phyloP scores from a whole-genome alignment of 495 filamentous ascomycete genomes.

The Podospora australis region DNA sequence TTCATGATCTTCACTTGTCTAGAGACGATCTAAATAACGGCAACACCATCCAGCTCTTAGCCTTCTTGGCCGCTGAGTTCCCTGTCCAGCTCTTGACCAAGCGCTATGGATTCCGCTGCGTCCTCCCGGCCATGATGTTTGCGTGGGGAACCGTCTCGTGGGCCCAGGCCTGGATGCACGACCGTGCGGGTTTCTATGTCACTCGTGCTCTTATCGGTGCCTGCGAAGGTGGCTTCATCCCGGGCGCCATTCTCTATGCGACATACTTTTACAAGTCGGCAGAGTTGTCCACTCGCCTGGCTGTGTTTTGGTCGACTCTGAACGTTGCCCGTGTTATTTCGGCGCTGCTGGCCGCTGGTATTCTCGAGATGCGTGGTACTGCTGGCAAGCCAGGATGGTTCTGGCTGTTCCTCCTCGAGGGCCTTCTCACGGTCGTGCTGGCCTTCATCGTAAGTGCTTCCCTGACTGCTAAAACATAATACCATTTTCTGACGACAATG shows the following conservation, averaged over 20 bases:
- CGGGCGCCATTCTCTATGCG: conserved; percentile 52
- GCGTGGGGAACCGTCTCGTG: conserved; percentile 35
- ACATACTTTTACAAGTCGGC: conserved; percentile 66
- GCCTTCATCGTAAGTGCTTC: conserved; percentile 1
- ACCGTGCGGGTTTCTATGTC: conserved; percentile 50
- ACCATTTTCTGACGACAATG: conserved; percentile 43
- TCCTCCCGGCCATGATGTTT: conserved; percentile 41
- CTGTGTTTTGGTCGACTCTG: conserved; percentile 54
- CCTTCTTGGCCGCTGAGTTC: conserved; percentile 63
- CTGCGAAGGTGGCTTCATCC: conserved; percentile 55
- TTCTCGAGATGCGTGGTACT: conserved; percentile 47
- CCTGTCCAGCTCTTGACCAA: conserved; percentile 75
- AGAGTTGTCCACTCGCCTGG: conserved; percentile 53
- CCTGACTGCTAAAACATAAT: background rate
- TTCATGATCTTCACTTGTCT: conserved; percentile 49
- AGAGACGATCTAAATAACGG: conserved; percentile 63
- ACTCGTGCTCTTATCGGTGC: conserved; percentile 60
- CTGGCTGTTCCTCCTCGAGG: conserved; percentile 53
- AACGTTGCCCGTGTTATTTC: conserved; percentile 47
- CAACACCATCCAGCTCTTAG: conserved; percentile 63
- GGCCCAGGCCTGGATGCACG: conserved; percentile 54
- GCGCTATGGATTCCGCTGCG: conserved; percentile 38
- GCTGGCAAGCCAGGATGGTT: conserved; percentile 53
- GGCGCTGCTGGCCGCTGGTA: conserved; percentile 45
- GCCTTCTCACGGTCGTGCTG: conserved; percentile 39